Conservation (phyloP, 2,329 filamentous ascomycete genomes). For the Phaeoacremonium minimum region DNA sequence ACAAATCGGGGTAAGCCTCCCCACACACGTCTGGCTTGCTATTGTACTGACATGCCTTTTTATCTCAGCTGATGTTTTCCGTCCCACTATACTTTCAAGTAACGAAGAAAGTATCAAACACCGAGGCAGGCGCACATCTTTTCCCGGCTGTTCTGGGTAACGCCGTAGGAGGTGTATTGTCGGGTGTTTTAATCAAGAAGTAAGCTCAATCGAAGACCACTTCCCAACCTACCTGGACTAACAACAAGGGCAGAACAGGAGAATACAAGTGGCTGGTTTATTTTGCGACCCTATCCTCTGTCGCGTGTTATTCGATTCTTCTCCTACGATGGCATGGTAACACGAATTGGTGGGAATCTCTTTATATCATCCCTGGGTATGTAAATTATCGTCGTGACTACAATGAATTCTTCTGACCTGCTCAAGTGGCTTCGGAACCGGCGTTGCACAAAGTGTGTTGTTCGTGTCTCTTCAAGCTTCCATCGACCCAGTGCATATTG, state of each 20-base stretch:
- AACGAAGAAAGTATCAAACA: slow-evolving; percentile 51
- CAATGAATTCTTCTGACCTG: neutral
- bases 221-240: neutral
- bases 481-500: slow-evolving; percentile 29
- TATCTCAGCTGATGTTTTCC: slow-evolving; percentile 51
- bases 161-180: slow-evolving; percentile 56
- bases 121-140: slow-evolving; percentile 55
- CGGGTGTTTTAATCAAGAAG: slow-evolving; percentile 52
- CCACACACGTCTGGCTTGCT: slow-evolving; percentile 5
- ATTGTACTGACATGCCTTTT: neutral
- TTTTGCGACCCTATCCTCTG: slow-evolving; percentile 42
- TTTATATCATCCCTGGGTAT: slow-evolving; percentile 53
- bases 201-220: slow-evolving; percentile 13
- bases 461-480: slow-evolving; percentile 38
- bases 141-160: slow-evolving; percentile 67
- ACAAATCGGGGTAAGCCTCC: slow-evolving; percentile 47
- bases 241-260: slow-evolving; percentile 45
- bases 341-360: slow-evolving; percentile 48
- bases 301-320: slow-evolving; percentile 46
- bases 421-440: slow-evolving; percentile 32
- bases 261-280: slow-evolving; percentile 53
- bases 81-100: slow-evolving; percentile 69
- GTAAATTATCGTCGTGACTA: slow-evolving; percentile 4
- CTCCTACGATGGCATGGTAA: slow-evolving; percentile 55
- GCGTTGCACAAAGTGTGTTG: slow-evolving; percentile 32